Percentiles rank a stretch among this genome's conserved stretches.
Conservation (phyloP, 1,284 basidiomycete species). For the Leccinum cinnamomeum region DNA sequence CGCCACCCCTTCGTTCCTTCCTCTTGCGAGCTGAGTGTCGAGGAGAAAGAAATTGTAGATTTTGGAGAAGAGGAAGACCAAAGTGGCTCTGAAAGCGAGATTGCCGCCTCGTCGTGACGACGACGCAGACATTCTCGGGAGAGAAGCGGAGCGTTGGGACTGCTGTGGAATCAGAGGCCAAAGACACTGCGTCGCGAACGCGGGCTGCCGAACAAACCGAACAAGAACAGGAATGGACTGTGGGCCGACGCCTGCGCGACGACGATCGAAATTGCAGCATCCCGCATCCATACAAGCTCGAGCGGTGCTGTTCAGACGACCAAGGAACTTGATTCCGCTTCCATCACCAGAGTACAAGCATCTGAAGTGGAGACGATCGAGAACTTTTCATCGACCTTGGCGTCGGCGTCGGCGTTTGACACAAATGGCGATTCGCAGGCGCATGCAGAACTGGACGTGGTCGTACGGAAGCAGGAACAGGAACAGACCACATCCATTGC, state of each 20-base stretch:
- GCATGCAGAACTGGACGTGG: not conserved
- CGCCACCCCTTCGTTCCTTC: not conserved
- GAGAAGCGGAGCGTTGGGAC: not conserved
- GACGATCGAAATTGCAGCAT: not conserved
- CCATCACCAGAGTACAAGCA: not conserved
- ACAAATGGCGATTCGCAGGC: not conserved
- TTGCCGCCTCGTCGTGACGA: not conserved
- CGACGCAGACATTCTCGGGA: not conserved
- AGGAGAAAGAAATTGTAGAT: not conserved
- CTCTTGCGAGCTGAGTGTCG: not conserved
- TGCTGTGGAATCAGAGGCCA: not conserved
- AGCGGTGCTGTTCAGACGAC: not conserved
- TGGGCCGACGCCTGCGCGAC: not conserved
- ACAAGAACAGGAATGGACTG: not conserved
- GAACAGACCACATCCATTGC: not conserved
- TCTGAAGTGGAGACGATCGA: not conserved
- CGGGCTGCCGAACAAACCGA: not conserved
- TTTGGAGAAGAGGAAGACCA: not conserved
- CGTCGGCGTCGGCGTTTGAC: not conserved
- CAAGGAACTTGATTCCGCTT: not conserved
- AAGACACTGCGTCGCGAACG: not conserved
- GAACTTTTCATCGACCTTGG: not conserved
- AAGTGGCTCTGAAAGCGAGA: not conserved
- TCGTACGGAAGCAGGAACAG: not conserved
- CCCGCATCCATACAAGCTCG: not conserved